These are phyloP conservation scores for Aspergillus candidus DNA, from an alignment of 2,329 filamentous ascomycete species.

Conservation along the genomic window DNA sequence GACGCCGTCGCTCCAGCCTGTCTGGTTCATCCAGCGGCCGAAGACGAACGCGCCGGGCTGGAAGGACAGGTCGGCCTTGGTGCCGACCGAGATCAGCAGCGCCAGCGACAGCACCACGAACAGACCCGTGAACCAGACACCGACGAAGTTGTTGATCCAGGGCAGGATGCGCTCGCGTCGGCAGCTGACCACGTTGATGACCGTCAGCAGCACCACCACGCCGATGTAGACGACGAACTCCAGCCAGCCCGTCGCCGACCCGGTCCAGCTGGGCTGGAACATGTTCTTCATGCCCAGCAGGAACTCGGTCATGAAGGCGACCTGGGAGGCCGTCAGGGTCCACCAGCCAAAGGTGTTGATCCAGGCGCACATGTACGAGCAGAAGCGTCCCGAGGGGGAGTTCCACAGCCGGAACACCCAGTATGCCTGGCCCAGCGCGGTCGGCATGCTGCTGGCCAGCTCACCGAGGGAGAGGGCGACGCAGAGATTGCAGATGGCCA, in stretches of 20 bases:
- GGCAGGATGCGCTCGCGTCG: slow-evolving; percentile 45
- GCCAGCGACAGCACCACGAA: slow-evolving; percentile 50
- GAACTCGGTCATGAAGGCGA: slow-evolving; percentile 55
- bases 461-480: slow-evolving; percentile 53
- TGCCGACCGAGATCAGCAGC: slow-evolving; percentile 49
- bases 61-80: slow-evolving; percentile 40
- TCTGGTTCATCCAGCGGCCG: slow-evolving; percentile 46
- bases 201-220: slow-evolving; percentile 44
- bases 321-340: slow-evolving; percentile 50
- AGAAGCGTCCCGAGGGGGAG: slow-evolving; percentile 41
- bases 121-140: slow-evolving; percentile 47
- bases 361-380: slow-evolving; percentile 54
- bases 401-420: slow-evolving; percentile 47
- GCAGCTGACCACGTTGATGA: slow-evolving; percentile 49
- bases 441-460: slow-evolving; percentile 54
- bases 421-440: slow-evolving; percentile 55
- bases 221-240: slow-evolving; percentile 52
- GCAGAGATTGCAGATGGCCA: slow-evolving; percentile 48
- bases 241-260: slow-evolving; percentile 45
- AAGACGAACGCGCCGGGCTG: slow-evolving; percentile 50
- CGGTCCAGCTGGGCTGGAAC: slow-evolving; percentile 46
- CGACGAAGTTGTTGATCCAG: slow-evolving; percentile 53
- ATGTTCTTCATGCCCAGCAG: slow-evolving; percentile 52
- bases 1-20: slow-evolving; percentile 50
- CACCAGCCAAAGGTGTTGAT: slow-evolving; percentile 58